phyloP scores from a whole-genome alignment of 2,329 filamentous ascomycete species.

The Thelonectria blattea region DNA sequence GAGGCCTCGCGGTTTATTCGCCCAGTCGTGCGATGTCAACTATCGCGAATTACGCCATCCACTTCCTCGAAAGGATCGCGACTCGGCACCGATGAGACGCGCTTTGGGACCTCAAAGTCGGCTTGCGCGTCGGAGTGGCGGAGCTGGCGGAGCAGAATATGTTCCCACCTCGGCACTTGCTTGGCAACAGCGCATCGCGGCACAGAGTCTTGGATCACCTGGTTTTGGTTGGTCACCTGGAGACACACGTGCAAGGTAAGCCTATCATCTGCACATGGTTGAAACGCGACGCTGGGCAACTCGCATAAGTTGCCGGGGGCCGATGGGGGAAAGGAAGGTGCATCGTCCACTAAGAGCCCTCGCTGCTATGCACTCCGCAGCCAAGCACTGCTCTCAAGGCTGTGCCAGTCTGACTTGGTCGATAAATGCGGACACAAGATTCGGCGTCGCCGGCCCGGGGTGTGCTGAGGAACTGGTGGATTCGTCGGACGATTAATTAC shows the following conservation, averaged over 20 bases:
- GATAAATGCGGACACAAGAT: background rate
- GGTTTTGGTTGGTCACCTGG: background rate
- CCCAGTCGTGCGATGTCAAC: background rate
- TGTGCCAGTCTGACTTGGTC: background rate
- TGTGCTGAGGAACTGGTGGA: background rate
- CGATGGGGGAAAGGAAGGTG: background rate
- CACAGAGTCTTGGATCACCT: background rate
- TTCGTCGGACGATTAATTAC: background rate
- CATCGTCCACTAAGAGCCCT: background rate
- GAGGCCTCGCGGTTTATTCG: background rate
- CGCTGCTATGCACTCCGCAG: background rate
- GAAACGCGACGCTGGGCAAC: background rate
- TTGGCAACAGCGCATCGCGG: conserved; percentile 17
- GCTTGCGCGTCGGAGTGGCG: conserved; percentile 17
- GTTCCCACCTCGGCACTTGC: conserved; percentile 8
- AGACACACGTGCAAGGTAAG: background rate
- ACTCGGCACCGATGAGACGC: background rate
- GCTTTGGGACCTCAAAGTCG: background rate
- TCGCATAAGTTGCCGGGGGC: background rate
- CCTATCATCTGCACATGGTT: background rate
- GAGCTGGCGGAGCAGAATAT: background rate
- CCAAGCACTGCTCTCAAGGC: background rate
- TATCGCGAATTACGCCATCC: background rate
- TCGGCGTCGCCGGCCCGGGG: background rate
- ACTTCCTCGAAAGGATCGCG: background rate